Evolutionary conservation across 306 rosid genomes (phyloP).

Genomic region (Datisca glomerata): DNA sequence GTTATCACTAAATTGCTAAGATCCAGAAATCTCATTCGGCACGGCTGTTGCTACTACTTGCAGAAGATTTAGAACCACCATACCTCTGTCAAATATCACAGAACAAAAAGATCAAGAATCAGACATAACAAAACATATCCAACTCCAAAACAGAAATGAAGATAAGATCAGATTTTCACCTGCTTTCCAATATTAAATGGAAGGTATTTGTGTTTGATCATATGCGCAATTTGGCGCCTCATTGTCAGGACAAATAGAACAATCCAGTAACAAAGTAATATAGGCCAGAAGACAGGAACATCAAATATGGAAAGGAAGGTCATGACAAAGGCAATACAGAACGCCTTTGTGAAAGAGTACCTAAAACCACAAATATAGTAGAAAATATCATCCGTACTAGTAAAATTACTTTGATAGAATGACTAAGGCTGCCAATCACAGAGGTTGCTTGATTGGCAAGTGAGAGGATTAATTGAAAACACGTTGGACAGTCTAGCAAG

Average conservation of each 20-base stretch:
- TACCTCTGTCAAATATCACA: constrained; percentile 1
- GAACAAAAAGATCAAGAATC: neutral
- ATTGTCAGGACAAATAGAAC: constrained; percentile 1
- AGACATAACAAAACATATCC: neutral
- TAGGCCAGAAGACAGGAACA: constrained; percentile 3
- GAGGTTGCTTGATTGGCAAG: too few species aligned
- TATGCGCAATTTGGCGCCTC: constrained; percentile 1
- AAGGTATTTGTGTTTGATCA: constrained; percentile 1
- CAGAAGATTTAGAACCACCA: neutral
- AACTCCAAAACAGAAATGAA: neutral
- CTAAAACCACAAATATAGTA: neutral
- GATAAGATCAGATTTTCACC: neutral
- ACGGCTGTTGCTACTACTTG: neutral
- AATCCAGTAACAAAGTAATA: constrained; percentile 3
- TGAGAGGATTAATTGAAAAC: too few species aligned
- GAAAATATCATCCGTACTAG: neutral
- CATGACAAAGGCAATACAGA: constrained; percentile 2
- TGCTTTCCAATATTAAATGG: neutral
- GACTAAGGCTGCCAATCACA: too few species aligned
- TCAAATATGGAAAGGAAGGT: constrained; percentile 3
- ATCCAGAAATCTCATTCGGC: too few species aligned
- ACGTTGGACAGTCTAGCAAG: too few species aligned
- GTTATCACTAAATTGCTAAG: too few species aligned
- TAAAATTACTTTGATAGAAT: too few species aligned
- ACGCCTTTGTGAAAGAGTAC: constrained; percentile 1